phyloP scores from a whole-genome alignment of 495 filamentous ascomycete species.

The Elaphomyces granulatus region DNA sequence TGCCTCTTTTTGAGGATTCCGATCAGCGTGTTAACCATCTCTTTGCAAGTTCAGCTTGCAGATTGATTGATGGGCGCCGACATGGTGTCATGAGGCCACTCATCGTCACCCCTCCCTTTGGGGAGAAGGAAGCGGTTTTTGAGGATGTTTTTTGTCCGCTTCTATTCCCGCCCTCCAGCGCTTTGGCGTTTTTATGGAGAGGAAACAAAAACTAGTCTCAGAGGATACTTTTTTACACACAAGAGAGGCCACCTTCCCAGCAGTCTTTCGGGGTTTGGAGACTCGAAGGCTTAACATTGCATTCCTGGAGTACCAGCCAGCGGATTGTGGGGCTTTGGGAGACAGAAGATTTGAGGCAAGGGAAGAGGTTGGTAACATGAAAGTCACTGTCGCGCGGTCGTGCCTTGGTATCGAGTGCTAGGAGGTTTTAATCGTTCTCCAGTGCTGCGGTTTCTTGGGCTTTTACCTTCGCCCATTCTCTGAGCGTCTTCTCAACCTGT shows the following conservation, averaged over 20 bases:
- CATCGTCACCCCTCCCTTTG: slow-evolving; percentile 23
- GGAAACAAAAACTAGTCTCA: slow-evolving; percentile 82
- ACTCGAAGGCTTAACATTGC: neutral
- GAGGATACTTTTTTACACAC: slow-evolving; percentile 67
- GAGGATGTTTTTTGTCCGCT: slow-evolving; percentile 72
- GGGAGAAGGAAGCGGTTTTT: slow-evolving; percentile 64
- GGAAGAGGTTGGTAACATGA: no score
- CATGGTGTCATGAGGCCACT: slow-evolving; percentile 16
- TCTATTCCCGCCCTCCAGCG: slow-evolving; percentile 40
- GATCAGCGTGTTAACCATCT: slow-evolving; percentile 67
- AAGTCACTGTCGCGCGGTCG: no score
- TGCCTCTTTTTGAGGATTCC: slow-evolving; percentile 31
- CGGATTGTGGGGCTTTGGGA: no score
- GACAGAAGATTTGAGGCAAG: no score
- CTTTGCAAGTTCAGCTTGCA: slow-evolving; percentile 36
- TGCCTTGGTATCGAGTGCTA: no score
- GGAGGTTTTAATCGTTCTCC: no score
- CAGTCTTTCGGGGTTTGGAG: slow-evolving; percentile 2
- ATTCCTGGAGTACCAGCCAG: no score
- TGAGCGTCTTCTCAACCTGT: no score
- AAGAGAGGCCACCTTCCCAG: slow-evolving; percentile 27
- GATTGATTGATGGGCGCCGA: slow-evolving; percentile 57
- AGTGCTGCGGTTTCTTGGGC: no score
- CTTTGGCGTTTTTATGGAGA: slow-evolving; percentile 31
- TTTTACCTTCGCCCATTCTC: no score